Evolutionary conservation across 192 early-diverging fungal genomes (phyloP), one percentile per base, ranked within the genome.

Genomic region (Linnemannia zychae): DNA sequence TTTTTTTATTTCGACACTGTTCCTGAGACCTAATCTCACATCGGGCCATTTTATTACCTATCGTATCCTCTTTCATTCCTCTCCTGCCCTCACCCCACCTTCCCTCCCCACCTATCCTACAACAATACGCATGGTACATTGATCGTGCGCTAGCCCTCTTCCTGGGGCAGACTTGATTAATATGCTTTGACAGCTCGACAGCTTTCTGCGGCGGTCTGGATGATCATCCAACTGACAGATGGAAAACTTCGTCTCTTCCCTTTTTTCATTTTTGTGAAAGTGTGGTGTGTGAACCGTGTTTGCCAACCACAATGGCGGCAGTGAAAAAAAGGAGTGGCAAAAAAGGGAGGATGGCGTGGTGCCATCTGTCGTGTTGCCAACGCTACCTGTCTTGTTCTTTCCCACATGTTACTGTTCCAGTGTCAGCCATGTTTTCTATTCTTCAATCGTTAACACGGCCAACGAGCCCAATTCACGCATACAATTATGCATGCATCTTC

Each of bases 321-420:
- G 22, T 11, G 53, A 31, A 63, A 63, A 63, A 33, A 22, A 63
- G 22, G 57, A 31, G 57, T 63, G 22, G 22, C 49, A 50, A 6
- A 6, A 57, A 57, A 57, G 6, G 53, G 40, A 44, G 22, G 53
- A 57, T n/a, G 53, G 53, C 57, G 57, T 68, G 36, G 67, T n/a
- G 37, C 37, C 67, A 38, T 40, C 17, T 38, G 33, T 40, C 37
- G 5, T 68, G 67, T 68, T 68, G 67, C 37, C 37, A 68, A 15
- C 33, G 22, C 67, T 36, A 36, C 36, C 33, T 68, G 36, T 7
- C 37, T 38, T n/a, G 28, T 24, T 68, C 33, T 68, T 68, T 20
- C 37, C 67, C 67, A 36, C 33, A 68, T n/a, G 67, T 22, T 40
- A 40, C 57, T 63, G 57, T 31, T 63, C 57, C 57, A 63, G 31